A percentile compares a stretch with the other conserved stretches of the same genome.
These are phyloP conservation scores for Davidsoniella eucalypti DNA, from an alignment of 2,329 filamentous ascomycete genomes.

Conservation along the genomic window DNA sequence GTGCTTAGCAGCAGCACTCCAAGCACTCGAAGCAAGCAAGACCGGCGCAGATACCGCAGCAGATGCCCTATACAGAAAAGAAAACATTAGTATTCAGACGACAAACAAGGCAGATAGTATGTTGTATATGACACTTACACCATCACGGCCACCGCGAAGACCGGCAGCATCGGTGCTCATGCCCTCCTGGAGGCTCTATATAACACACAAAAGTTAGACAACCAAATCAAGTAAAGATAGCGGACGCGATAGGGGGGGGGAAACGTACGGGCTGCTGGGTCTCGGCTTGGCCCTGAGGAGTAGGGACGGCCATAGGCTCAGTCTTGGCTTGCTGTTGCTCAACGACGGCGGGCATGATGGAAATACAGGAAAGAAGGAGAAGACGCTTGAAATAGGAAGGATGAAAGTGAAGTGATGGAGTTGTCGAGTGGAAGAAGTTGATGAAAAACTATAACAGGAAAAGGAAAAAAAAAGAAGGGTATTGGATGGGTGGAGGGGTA, in stretches of 20 bases:
- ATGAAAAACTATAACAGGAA: neutral
- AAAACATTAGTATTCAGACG: neutral
- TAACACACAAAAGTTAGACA: too few species aligned
- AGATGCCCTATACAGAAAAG: constrained; percentile 19
- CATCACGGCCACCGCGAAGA: constrained; percentile 6
- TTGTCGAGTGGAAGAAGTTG: neutral
- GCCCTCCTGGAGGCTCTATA: neutral
- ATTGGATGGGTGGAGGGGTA: neutral
- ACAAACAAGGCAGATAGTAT: neutral
- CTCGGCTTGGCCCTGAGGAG: neutral
- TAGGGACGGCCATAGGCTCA: neutral
- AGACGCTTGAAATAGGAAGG: too few species aligned
- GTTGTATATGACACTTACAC: constrained; percentile 4
- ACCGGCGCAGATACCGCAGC: constrained; percentile 25
- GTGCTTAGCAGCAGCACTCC: constrained; percentile 18
- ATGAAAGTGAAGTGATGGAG: neutral
- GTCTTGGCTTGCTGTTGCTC: constrained; percentile 7
- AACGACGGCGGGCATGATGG: constrained; percentile 3
- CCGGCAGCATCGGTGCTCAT: constrained; percentile 2
- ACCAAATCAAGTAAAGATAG: neutral
- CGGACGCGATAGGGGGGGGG: too few species aligned
- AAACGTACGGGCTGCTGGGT: constrained; percentile 9
- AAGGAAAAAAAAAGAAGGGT: neutral
- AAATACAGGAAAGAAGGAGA: too few species aligned
- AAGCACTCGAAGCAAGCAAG: constrained; percentile 24